Percentiles rank a stretch among this genome's conserved stretches.
phyloP scores from a whole-genome alignment of 2,329 filamentous ascomycete species.

The Phaeosphaeria sp. region DNA sequence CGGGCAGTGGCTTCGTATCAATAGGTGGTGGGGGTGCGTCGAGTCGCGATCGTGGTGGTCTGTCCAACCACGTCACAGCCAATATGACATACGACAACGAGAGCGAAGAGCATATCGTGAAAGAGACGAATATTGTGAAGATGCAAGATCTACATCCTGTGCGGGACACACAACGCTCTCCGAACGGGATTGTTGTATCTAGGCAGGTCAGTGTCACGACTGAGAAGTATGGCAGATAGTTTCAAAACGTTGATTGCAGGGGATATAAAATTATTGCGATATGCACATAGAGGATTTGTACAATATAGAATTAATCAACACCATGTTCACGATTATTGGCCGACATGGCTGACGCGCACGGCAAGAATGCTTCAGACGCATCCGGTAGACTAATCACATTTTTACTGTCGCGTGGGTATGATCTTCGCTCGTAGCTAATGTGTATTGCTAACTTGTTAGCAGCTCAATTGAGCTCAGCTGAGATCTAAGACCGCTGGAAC shows the following conservation, averaged over 20 bases:
- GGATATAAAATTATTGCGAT: too few species aligned
- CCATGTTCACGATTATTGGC: too few species aligned
- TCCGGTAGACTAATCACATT: too few species aligned
- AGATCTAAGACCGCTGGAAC: too few species aligned
- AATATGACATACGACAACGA: constrained; percentile 19
- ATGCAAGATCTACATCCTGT: constrained; percentile 9
- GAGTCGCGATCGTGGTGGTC: neutral
- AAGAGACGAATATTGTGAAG: constrained; percentile 8
- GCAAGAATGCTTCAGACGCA: too few species aligned
- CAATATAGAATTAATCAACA: too few species aligned
- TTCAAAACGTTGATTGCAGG: neutral
- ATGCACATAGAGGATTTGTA: too few species aligned
- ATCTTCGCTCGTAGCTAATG: too few species aligned
- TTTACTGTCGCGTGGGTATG: too few species aligned
- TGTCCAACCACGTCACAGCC: constrained; percentile 1
- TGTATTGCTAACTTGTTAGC: too few species aligned
- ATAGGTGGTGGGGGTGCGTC: constrained; percentile 18
- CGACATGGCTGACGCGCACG: too few species aligned
- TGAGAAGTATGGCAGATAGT: neutral
- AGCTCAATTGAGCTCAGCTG: too few species aligned
- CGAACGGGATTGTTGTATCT: constrained; percentile 14
- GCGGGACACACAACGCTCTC: neutral
- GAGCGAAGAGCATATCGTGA: constrained; percentile 20
- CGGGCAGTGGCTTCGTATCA: constrained; percentile 20
- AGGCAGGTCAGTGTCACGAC: constrained; percentile 16